Evolutionary conservation across 1,139 yeast genomes (phyloP), one percentile per base, ranked within the genome.

Genomic region (Meyerozyma sp.): DNA sequence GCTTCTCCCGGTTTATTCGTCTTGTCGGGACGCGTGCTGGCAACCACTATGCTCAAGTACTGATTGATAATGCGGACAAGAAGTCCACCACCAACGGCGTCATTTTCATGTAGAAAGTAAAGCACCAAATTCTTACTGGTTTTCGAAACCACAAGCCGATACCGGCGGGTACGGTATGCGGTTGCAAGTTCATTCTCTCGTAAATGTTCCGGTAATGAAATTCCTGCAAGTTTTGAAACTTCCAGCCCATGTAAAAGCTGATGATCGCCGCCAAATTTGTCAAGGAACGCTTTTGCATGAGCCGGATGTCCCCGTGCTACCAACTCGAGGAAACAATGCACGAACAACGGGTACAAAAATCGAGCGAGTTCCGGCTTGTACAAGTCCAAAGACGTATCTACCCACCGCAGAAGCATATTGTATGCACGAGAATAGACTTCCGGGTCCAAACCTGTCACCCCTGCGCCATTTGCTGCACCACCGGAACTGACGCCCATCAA

Each of bases 91-190:
- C 98, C 98, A 43, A 84, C 84, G 8, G 88, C 86, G 63, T 90
- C 98, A 58, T 89, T 88, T 58, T 93, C 98, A 60, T 89, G 95
- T 46, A 94, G 67, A 55, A 90, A 93, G 61, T 88, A 88, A 42
- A 94, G 70, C 52, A 93, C 74, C 52, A 93, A 69, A 58, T 90
- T 94, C 57, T 93, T 75, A 4, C 96, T 81, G 0, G 97, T 90
- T 50, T 87, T 83, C 11, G 96, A 85, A 38, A 93, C 82, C 40
- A 81, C 77, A 21, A 93, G 73, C 44, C 81, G 74, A 63, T 90
- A 93, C 58, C 86, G 84, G 65, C 85, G 81, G 37, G 75, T 70
- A 51, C 87, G 71, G 63, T 84, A 91, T 8, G 85, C 79, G 54
- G 80, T 76, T 2, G 97, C 95, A 53, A 87, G 72, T 47, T 82